phyloP scores from a whole-genome alignment of 1,139 yeast species.

The Yamadazyma atmosphaerica region DNA sequence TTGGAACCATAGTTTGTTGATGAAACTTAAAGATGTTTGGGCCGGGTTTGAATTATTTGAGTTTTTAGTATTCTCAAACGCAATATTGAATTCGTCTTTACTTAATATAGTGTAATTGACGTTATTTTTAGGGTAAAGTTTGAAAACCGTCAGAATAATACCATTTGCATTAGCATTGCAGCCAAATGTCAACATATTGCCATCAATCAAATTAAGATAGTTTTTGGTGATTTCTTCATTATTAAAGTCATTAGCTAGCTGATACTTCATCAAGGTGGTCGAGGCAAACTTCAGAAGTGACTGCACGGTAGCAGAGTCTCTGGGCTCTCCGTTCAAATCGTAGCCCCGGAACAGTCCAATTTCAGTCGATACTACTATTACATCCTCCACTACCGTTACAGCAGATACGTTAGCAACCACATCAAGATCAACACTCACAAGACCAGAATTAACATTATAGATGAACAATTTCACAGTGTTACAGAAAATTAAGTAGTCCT shows the following conservation, averaged over 20 bases:
- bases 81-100: slow-evolving; percentile 25
- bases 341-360: slow-evolving; percentile 28
- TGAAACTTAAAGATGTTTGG: slow-evolving; percentile 17
- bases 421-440: background rate
- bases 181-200: slow-evolving; percentile 29
- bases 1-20: slow-evolving; percentile 16
- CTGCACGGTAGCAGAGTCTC: background rate
- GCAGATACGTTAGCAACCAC: slow-evolving; percentile 1
- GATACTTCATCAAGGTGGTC: slow-evolving; percentile 26
- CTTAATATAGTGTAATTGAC: slow-evolving; percentile 32
- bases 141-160: slow-evolving; percentile 25
- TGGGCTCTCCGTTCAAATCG: slow-evolving; percentile 6
- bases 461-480: slow-evolving; percentile 4
- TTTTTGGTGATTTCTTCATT: slow-evolving; percentile 19
- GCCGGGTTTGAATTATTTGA: background rate
- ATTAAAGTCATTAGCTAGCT: slow-evolving; percentile 23
- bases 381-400: background rate
- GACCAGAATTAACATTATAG: background rate
- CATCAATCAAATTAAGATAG: slow-evolving; percentile 27
- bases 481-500: background rate
- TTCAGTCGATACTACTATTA: slow-evolving; percentile 24
- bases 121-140: slow-evolving; percentile 29
- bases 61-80: slow-evolving; percentile 15
- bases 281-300: slow-evolving; percentile 19
- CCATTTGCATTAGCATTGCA: slow-evolving; percentile 22